Base-by-base conservation (phyloP, 352 stramenopile species). In the Thalassiosira allenii region DNA sequence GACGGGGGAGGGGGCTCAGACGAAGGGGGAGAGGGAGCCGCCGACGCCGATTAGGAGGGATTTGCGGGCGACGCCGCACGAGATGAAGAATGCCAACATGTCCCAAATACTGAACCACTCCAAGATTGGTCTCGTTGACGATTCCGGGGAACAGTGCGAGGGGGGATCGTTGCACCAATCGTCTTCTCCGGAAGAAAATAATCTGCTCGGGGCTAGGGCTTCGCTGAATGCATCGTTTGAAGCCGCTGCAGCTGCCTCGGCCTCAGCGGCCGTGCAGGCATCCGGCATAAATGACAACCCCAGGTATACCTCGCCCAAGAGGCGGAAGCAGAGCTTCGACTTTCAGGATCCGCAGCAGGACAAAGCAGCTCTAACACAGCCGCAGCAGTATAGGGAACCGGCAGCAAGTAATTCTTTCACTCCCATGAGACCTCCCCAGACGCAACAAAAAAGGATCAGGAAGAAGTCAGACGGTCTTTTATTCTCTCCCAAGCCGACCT, bases 211-310 rank as follows among this genome's bases (percentile, higher is more conserved):
- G n/a, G n/a, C n/a, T n/a, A n/a, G n/a, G n/a, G 51, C 37, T 20
- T 59, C 51, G n/a, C 22, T 59, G 2, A 59, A 59, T 59, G 51
- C 51, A 22, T 59, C 51, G 0, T 59, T 59, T 8, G 51, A 59
- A 32, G 51, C 51, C 6, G 51, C 51, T 23, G 51, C 51, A 3
- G 22, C 51, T 23, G 51, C 51, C 1, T 9, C 17, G 0, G 3
- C 49, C 20, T 4, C 51, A 59, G 9, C 51, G 8, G 49, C 40
- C 9, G 17, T 17, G 17, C 9, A 9, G 17, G 40, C 40, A 47
- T 17, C 40, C 9, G 9, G 9, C 17, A 47, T 47, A 47, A 47
- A 47, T 47, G 22, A 59, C 23, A 25, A 37, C 22, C 23, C 32
- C 37, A 25, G 4, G 23, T 22, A 53, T 53, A 22, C 25, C 12